Evolutionary conservation across 225 moss, liverwort and hornwort genomes (phyloP), one percentile per base, ranked within the genome.

Genomic region (Marchantia polymorpha): DNA sequence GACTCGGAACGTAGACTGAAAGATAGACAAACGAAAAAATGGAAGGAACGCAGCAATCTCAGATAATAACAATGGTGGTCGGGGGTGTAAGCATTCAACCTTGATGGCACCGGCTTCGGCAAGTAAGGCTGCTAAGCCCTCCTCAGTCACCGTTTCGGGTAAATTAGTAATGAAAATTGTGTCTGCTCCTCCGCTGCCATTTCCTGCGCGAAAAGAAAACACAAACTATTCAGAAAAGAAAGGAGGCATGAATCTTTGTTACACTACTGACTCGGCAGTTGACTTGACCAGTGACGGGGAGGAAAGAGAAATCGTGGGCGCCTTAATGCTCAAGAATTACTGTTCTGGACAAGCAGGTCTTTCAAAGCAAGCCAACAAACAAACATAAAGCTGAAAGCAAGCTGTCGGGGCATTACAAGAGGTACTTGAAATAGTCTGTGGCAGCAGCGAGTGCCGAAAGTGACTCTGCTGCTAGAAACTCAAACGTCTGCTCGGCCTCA

Each of bases 31-130:
- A 39, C 39, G 39, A 39, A 2, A 2, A 39, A 74, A 74, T 56
- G 56, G 2, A 56, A 56, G 19, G 56, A 56, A 19, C 2, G 14
- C 5, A 39, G 39, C 5, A 39, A 2, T 39, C 5, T 56, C 9
- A 19, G 9, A 12, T 56, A 13, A 56, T 19, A 56, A 75, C 11
- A 13, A 55, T 31, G 12, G 0, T 0, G 23, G 59, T 25, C 56
- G 22, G 56, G 29, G 39, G 29, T 23, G 0, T 22, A 29, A n/a
- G 46, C 63, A 9, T 22, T 60, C 27, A 52, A 99, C 97, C 95
- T 99, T 99, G 31, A 99, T 93, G 10, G 91, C 92, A 72, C 93
- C 95, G 39, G 97, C 93, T 78, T 99, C 97, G 73, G 93, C 90
- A 22, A 99, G 88, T 73, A 99, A 83, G 53, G 95, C 92, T 78